Percentiles rank a stretch among this genome's conserved stretches.
These are phyloP conservation scores for Ballota nigra DNA, from an alignment of 257 asterid species.

Conservation along the genomic window DNA sequence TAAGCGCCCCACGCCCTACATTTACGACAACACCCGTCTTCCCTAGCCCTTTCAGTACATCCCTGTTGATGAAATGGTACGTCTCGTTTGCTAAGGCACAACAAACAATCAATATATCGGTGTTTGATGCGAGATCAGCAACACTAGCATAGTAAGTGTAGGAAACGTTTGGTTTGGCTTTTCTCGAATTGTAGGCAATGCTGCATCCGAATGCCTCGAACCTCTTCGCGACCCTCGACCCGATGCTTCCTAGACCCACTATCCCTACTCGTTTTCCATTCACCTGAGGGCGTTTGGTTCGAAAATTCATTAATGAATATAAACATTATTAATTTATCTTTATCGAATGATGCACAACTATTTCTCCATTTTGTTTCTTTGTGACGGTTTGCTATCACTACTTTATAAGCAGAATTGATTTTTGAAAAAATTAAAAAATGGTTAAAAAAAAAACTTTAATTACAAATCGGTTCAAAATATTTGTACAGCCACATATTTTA, in stretches of 20 bases:
- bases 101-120: conserved; percentile 46
- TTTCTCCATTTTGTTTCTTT: too few relatives aligned
- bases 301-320: too few relatives aligned
- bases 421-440: too few relatives aligned
- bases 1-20: conserved; percentile 58
- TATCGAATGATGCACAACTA: too few relatives aligned
- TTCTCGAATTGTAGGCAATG: conserved; percentile 65
- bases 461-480: too few relatives aligned
- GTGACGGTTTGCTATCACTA: too few relatives aligned
- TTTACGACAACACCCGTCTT: conserved; percentile 53
- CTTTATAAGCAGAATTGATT: too few relatives aligned
- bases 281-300: conserved; percentile 34
- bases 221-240: conserved; percentile 53
- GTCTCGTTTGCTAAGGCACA: conserved; percentile 59
- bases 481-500: too few relatives aligned
- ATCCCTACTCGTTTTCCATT: conserved; percentile 75
- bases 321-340: too few relatives aligned
- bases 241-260: conserved; percentile 75
- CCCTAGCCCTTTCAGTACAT: conserved; percentile 52
- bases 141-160: conserved; percentile 37
- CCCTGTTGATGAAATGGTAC: conserved; percentile 42
- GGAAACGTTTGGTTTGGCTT: conserved; percentile 35
- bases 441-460: too few relatives aligned
- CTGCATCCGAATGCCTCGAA: conserved; percentile 59
- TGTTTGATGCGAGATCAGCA: conserved; percentile 50